Percentiles rank a stretch among this genome's conserved stretches.
Evolutionary conservation across 148 eudicot genomes (phyloP).

Genomic region (Rhododendron kiyosumense): DNA sequence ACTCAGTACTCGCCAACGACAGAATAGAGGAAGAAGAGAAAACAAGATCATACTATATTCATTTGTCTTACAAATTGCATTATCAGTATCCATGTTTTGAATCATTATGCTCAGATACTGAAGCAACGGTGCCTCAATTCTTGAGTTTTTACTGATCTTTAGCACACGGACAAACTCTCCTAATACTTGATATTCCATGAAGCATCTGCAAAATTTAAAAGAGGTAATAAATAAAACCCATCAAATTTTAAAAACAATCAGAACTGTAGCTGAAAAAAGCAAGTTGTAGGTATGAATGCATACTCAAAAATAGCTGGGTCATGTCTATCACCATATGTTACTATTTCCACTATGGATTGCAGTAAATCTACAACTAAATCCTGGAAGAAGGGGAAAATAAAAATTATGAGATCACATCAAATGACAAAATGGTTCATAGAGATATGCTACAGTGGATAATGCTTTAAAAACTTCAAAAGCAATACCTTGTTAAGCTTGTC

Average conservation of each 20-base stretch:
- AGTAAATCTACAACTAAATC: conserved; percentile 40
- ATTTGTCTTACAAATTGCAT: conserved; percentile 43
- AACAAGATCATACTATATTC: neutral
- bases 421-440: neutral
- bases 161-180: conserved; percentile 47
- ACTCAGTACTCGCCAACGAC: neutral
- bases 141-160: conserved; percentile 34
- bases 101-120: conserved; percentile 57
- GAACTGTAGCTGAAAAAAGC: conserved; percentile 5
- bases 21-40: neutral
- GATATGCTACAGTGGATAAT: neutral
- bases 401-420: neutral
- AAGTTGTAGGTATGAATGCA: conserved; percentile 9
- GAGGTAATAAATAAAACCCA: neutral
- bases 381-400: conserved; percentile 13
- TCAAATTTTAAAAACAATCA: neutral
- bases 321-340: conserved; percentile 47
- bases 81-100: conserved; percentile 49
- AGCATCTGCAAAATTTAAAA: conserved; percentile 24
- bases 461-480: neutral
- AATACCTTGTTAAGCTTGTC: conserved; percentile 38
- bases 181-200: conserved; percentile 43
- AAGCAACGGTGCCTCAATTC: conserved; percentile 48
- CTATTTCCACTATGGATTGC: conserved; percentile 46
- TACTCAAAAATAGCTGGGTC: conserved; percentile 45